A percentile compares a stretch with the other conserved stretches of the same genome.
Evolutionary conservation across 2,329 filamentous ascomycete species (phyloP).

Genomic region (Trichoderma arundinaceum): DNA sequence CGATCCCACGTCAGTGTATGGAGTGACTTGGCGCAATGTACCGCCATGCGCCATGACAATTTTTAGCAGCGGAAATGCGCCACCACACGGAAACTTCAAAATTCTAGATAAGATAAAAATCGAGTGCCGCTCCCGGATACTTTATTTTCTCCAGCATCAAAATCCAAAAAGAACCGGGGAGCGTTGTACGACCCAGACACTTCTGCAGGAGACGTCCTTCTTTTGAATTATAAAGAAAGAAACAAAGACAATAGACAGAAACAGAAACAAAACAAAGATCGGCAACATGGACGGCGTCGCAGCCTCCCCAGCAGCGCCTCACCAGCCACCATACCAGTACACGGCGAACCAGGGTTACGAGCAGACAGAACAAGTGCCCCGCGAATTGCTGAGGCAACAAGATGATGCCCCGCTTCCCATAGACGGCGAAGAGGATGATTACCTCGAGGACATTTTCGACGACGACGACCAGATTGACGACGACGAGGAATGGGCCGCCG

Average conservation of each 20-base stretch:
- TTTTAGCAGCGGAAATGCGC: slow-evolving; percentile 26
- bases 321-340: slow-evolving; percentile 54
- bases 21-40: slow-evolving; percentile 16
- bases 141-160: slow-evolving; percentile 10
- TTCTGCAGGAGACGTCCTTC: background rate
- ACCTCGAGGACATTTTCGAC: slow-evolving; percentile 50
- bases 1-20: slow-evolving; percentile 1
- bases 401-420: slow-evolving; percentile 40
- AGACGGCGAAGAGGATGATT: slow-evolving; percentile 47
- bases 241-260: background rate
- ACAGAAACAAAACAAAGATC: background rate
- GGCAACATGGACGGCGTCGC: slow-evolving; percentile 30
- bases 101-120: slow-evolving; percentile 34
- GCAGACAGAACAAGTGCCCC: slow-evolving; percentile 44
- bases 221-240: background rate
- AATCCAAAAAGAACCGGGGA: background rate
- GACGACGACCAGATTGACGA: slow-evolving; percentile 53
- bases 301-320: slow-evolving; percentile 49
- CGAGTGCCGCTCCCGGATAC: background rate
- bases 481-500: slow-evolving; percentile 66
- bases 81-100: slow-evolving; percentile 29
- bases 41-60: background rate
- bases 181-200: no score
- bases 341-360: slow-evolving; percentile 53
- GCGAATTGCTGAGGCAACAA: slow-evolving; percentile 38